phyloP scores from a whole-genome alignment of 129 eudicot species.

The Glebionis coronaria region DNA sequence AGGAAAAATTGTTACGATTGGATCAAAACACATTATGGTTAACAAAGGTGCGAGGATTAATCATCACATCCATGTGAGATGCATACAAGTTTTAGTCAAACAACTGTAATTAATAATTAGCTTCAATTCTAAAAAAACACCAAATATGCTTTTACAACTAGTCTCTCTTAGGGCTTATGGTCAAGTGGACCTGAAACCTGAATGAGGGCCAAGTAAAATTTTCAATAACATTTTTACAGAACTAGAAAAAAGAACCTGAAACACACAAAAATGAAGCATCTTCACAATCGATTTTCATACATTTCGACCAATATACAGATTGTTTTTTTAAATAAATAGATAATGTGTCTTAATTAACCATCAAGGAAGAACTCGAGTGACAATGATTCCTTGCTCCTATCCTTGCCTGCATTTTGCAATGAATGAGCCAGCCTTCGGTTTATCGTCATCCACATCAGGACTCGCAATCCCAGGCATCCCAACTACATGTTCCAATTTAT shows the following conservation, averaged over 20 bases:
- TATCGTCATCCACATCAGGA: constrained; percentile 79
- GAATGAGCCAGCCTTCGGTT: constrained; percentile 49
- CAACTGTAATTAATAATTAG: too few species aligned
- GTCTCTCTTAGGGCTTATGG: constrained; percentile 48
- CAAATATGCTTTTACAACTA: constrained; percentile 61
- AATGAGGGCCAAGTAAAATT: constrained; percentile 37
- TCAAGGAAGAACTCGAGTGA: constrained; percentile 68
- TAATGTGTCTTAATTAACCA: constrained; percentile 22
- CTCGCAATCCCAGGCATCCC: constrained; percentile 74
- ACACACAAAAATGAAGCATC: too few species aligned
- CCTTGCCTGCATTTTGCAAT: constrained; percentile 63
- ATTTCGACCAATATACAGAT: constrained; percentile 18
- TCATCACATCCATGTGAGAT: constrained; percentile 57
- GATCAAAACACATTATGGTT: constrained; percentile 63
- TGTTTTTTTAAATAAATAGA: constrained; percentile 24
- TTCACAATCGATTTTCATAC: constrained; percentile 14
- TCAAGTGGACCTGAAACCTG: constrained; percentile 69
- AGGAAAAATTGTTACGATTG: constrained; percentile 37
- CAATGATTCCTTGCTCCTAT: constrained; percentile 51
- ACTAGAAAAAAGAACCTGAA: background rate
- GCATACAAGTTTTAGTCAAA: background rate
- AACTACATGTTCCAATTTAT: constrained; percentile 65
- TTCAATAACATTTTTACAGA: background rate
- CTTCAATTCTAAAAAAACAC: constrained; percentile 21
- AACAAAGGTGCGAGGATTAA: constrained; percentile 75